These are phyloP conservation scores for Kluyveromyces marxianus DNA, from an alignment of 1,139 yeast species.

Conservation along the genomic window DNA sequence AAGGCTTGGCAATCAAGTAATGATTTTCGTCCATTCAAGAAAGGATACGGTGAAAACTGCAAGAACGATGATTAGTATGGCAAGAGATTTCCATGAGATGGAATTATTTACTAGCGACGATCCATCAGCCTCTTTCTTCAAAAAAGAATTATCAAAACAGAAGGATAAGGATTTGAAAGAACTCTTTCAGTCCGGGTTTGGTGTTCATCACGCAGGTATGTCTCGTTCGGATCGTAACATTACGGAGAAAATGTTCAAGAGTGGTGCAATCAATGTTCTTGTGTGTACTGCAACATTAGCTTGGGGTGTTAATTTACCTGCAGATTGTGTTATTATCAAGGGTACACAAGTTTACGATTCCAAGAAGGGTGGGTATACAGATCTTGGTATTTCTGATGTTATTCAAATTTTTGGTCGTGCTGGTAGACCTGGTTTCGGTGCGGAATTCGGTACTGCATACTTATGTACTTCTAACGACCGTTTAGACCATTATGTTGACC, in stretches of 20 bases:
- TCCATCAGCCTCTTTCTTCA: slow-evolving; percentile 38
- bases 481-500: slow-evolving; percentile 77
- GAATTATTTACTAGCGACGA: slow-evolving; percentile 57
- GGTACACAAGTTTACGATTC: slow-evolving; percentile 96
- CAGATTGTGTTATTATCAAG: slow-evolving; percentile 92
- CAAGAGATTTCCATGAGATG: slow-evolving; percentile 49
- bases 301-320: slow-evolving; percentile 99
- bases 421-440: slow-evolving; percentile 92
- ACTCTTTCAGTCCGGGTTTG: slow-evolving; percentile 75
- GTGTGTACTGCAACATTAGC: slow-evolving; percentile 98
- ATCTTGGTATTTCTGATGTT: slow-evolving; percentile 91
- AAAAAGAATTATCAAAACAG: slow-evolving; percentile 65
- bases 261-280: slow-evolving; percentile 81
- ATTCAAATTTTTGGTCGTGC: slow-evolving; percentile 99
- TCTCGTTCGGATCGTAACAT: slow-evolving; percentile 81
- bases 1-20: slow-evolving; percentile 73
- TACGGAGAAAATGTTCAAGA: slow-evolving; percentile 78
- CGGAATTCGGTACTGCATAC: slow-evolving; percentile 86
- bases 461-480: slow-evolving; percentile 77
- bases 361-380: slow-evolving; percentile 89
- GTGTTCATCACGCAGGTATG: slow-evolving; percentile 98
- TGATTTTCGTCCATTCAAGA: slow-evolving; percentile 95
- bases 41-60: slow-evolving; percentile 88
- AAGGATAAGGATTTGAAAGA: slow-evolving; percentile 77
- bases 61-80: slow-evolving; percentile 60